These are phyloP conservation scores for Ogataea polymorpha DNA, from an alignment of 805 yeast species.

Conservation along the genomic window DNA sequence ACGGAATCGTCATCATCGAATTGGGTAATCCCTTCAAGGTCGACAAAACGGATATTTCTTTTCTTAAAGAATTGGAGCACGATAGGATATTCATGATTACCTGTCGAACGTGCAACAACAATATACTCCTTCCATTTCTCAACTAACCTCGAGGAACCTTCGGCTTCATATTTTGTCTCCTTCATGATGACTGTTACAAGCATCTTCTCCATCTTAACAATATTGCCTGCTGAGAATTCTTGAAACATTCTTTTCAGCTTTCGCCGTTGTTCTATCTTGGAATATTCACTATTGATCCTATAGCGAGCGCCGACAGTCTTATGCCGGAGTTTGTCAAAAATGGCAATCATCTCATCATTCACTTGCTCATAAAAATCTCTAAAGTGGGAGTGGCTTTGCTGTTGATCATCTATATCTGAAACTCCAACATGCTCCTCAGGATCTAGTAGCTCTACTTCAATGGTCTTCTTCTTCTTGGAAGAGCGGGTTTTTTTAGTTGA, in stretches of 20 bases:
- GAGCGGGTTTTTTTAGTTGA: conserved; percentile 2
- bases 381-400: conserved; percentile 9
- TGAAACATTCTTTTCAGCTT: conserved; percentile 29
- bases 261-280: conserved; percentile 20
- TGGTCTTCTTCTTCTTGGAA: neutral
- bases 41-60: conserved; percentile 34
- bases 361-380: conserved; percentile 15
- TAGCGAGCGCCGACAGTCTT: conserved; percentile 24
- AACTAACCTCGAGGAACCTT: conserved; percentile 48
- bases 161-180: conserved; percentile 27
- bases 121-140: conserved; percentile 82
- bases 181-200: conserved; percentile 53
- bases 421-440: conserved; percentile 7
- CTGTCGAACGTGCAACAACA: conserved; percentile 68
- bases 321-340: conserved; percentile 23
- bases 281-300: conserved; percentile 15
- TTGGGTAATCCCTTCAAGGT: conserved; percentile 10
- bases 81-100: conserved; percentile 48
- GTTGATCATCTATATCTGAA: neutral
- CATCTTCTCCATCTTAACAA: conserved; percentile 65
- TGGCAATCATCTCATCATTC: conserved; percentile 17
- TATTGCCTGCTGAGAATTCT: conserved; percentile 50
- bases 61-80: conserved; percentile 59
- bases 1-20: conserved; percentile 10
- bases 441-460: conserved; percentile 11